Evolutionary conservation across 108 stramenopile species (phyloP), one percentile per base, ranked within the genome.

Genomic region (Nitzschia palea): DNA sequence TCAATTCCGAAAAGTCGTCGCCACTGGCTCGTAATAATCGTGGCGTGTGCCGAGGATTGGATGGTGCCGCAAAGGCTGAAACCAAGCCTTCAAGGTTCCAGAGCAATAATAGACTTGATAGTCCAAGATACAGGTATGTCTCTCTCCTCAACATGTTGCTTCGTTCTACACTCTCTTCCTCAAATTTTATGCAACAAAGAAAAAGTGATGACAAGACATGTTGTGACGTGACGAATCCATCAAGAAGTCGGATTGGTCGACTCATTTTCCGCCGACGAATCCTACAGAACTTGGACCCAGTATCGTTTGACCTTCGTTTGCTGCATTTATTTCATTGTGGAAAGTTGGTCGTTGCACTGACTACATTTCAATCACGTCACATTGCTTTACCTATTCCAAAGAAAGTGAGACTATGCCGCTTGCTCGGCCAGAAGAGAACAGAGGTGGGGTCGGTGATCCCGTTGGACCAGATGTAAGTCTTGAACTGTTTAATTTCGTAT

Each of bases 1-100:
- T 76, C 27, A 86, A 44, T 4, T 78, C 80, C 12, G 36, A 42
- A 63, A 72, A 62, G 47, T 23, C 52, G 32, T 57, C 42, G 22
- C 44, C 48, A 2, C 44, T 44, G 23, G 31, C 70, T 12, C 42
- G n/a, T 48, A 23, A 25, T 44, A n/a, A n/a, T n/a, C n/a, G n/a
- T n/a, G n/a, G n/a, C n/a, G n/a, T n/a, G n/a, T n/a, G n/a, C n/a
- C n/a, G n/a, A n/a, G n/a, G n/a, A n/a, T n/a, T n/a, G n/a, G 37
- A 12, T 40, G 37, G 37, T 18, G 47, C 15, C 4, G 47, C 47
- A 48, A 48, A 48, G 17, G 47, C 47, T 5, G 47, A 8, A 5
- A 20, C 47, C 8, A 48, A 48, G 9, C 18, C 17, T 5, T 20
- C 15, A 48, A 48, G 47, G n/a, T 20, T 48, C 47, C 47, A 48